Conservation (phyloP, 441 rosid genomes). For the Dalechampia spathulata region DNA sequence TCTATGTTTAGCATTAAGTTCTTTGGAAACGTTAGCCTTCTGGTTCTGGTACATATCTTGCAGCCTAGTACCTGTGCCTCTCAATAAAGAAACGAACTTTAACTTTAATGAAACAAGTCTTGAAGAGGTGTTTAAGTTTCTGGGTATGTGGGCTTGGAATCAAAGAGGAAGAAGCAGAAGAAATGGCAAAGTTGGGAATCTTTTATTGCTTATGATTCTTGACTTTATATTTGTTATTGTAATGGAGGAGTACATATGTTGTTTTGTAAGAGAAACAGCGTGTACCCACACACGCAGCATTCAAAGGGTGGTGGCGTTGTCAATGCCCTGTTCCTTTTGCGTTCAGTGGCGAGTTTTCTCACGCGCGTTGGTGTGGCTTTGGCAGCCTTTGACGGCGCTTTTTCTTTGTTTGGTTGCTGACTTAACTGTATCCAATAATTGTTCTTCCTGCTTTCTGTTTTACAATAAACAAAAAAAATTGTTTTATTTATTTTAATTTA, state of each 20-base stretch:
- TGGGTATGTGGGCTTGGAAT: slow-evolving; percentile 10
- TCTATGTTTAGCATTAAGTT: slow-evolving; percentile 51
- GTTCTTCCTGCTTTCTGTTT: too few relatives aligned
- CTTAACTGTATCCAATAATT: too few relatives aligned
- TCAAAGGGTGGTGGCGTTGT: not conserved
- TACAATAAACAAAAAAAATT: too few relatives aligned
- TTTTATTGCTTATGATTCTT: not conserved
- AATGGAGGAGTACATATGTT: too few relatives aligned
- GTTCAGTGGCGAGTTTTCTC: not conserved
- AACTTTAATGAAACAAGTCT: not conserved
- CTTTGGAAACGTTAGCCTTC: slow-evolving; percentile 62
- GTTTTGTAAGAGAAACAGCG: too few relatives aligned
- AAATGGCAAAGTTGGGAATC: slow-evolving; percentile 27
- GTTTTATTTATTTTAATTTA: too few relatives aligned
- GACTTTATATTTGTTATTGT: not conserved
- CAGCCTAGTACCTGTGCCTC: not conserved
- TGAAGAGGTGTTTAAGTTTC: not conserved
- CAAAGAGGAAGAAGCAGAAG: slow-evolving; percentile 12
- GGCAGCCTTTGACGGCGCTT: not conserved
- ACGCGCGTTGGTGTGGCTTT: not conserved
- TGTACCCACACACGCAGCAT: slow-evolving; percentile 16
- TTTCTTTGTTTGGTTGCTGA: not conserved
- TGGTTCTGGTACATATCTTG: slow-evolving; percentile 56
- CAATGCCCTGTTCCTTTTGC: not conserved
- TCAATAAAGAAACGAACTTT: not conserved